Conservation (phyloP, 1,284 basidiomycete genomes). For the Xerocomus amazonicus region DNA sequence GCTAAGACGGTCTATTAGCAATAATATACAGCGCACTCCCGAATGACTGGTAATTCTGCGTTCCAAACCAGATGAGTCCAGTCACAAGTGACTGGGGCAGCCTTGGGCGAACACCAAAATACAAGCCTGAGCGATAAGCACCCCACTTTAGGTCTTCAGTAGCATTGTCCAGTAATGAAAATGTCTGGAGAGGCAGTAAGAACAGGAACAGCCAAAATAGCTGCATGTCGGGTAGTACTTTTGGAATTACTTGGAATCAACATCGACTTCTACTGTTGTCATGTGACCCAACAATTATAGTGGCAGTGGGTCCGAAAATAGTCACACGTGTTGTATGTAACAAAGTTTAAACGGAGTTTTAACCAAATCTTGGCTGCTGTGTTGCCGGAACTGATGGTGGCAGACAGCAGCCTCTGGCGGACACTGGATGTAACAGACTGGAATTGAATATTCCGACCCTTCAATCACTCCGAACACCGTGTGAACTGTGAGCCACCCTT, state of each 20-base stretch:
- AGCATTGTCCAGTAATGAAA: constrained; percentile 31
- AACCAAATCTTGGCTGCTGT: too few relatives aligned
- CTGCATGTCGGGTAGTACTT: constrained; percentile 12
- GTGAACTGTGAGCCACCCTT: too few relatives aligned
- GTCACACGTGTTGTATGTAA: too few relatives aligned
- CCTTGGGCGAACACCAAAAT: constrained; percentile 86
- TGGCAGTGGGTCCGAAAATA: too few relatives aligned
- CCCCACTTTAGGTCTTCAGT: constrained; percentile 84
- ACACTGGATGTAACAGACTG: too few relatives aligned
- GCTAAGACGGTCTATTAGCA: constrained; percentile 1
- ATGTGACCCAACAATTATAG: constrained; percentile 6
- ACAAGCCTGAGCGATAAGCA: constrained; percentile 85
- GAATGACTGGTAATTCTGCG: constrained; percentile 73
- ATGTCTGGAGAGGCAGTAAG: constrained; percentile 16
- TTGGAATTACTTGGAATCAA: too few relatives aligned
- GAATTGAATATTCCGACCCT: too few relatives aligned
- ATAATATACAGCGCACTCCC: constrained; percentile 44
- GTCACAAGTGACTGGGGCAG: constrained; percentile 86
- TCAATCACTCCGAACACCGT: too few relatives aligned
- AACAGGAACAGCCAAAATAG: constrained; percentile 32
- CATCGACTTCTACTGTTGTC: background rate
- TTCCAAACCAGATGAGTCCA: constrained; percentile 90
- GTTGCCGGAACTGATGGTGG: too few relatives aligned
- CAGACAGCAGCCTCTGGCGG: too few relatives aligned
- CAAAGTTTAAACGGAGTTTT: too few relatives aligned